These are phyloP conservation scores for Gloeopeniophorella convolvens DNA, from an alignment of 768 basidiomycete species.

Conservation along the genomic window DNA sequence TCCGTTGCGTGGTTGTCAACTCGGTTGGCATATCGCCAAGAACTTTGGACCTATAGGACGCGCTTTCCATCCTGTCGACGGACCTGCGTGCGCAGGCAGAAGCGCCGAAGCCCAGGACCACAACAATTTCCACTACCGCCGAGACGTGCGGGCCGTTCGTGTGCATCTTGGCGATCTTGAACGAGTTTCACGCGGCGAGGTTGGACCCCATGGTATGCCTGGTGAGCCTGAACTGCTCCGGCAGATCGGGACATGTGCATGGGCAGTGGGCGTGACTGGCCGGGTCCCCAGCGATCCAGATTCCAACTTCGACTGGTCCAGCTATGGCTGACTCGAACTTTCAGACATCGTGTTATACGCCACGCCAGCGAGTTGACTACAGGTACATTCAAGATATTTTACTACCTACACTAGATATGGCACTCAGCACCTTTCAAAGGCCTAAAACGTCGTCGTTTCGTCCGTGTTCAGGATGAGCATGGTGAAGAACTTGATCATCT, in stretches of 20 bases:
- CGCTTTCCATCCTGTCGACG: conserved; percentile 88
- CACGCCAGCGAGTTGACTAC: too few species aligned
- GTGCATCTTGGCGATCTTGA: conserved; percentile 95
- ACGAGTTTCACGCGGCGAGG: conserved; percentile 96
- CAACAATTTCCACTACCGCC: conserved; percentile 94
- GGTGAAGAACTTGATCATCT: conserved; percentile 39
- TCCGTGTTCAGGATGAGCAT: conserved; percentile 40
- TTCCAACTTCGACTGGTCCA: too few species aligned
- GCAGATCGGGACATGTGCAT: too few species aligned
- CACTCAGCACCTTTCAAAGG: too few species aligned
- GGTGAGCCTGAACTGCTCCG: too few species aligned
- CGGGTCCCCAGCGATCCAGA: too few species aligned
- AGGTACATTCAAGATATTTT: too few species aligned
- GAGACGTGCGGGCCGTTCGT: conserved; percentile 96
- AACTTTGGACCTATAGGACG: conserved; percentile 97
- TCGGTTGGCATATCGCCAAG: conserved; percentile 99
- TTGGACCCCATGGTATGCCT: too few species aligned
- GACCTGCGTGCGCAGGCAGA: conserved; percentile 96
- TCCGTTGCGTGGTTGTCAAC: conserved; percentile 96
- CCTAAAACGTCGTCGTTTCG: conserved; percentile 26
- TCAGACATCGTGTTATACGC: too few species aligned
- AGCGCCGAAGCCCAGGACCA: conserved; percentile 94
- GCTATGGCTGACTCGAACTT: too few species aligned
- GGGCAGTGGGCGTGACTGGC: too few species aligned
- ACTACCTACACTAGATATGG: too few species aligned